Conservation (phyloP, 2,329 filamentous ascomycete species). For the Fusarium poae region DNA sequence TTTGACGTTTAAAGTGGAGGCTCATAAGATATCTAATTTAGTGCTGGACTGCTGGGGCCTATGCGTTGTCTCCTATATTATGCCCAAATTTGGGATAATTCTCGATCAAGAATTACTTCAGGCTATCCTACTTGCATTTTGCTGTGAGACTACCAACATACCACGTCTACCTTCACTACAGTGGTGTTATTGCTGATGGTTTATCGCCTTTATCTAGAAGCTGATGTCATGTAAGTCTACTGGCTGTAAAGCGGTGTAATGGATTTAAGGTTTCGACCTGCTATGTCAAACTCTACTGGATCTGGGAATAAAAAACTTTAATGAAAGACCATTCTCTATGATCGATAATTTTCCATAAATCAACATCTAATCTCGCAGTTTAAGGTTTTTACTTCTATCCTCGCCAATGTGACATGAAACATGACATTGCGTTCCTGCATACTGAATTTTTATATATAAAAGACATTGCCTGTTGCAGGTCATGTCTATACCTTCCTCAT, state of each 20-base stretch:
- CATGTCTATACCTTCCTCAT: neutral
- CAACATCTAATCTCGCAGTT: neutral
- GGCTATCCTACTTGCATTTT: neutral
- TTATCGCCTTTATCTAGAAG: neutral
- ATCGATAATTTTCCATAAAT: neutral
- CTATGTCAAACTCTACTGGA: neutral
- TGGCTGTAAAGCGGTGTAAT: neutral
- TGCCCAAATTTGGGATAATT: too few species aligned
- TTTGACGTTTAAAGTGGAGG: neutral
- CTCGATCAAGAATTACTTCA: neutral
- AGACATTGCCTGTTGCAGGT: neutral
- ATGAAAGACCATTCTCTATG: neutral
- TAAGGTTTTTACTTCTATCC: neutral
- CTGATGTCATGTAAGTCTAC: neutral
- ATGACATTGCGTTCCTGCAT: neutral
- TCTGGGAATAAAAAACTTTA: neutral
- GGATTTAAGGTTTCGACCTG: neutral
- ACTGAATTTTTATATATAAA: neutral
- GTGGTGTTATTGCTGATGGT: neutral
- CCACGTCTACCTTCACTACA: accelerated
- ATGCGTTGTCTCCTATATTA: too few species aligned
- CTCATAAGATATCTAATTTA: too few species aligned
- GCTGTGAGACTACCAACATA: neutral
- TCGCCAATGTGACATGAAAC: neutral
- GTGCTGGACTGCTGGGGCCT: too few species aligned